phyloP scores from a whole-genome alignment of 176 grass and related monocot species.

The Calamus simplicifolius region DNA sequence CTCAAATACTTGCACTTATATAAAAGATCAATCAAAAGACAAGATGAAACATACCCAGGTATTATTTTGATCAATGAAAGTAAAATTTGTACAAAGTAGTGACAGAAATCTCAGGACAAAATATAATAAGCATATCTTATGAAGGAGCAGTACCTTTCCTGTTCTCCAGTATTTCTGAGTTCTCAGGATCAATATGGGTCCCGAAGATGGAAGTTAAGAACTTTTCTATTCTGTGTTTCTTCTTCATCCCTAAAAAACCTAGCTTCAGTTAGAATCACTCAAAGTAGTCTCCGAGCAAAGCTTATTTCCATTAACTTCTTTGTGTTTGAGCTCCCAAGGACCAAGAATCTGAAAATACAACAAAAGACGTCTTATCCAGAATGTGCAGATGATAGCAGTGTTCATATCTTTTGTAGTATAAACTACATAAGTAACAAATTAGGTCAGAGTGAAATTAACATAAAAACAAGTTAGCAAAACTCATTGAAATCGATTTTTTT shows the following conservation, averaged over 20 bases:
- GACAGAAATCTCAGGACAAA: too few relatives aligned
- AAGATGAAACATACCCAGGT: too few relatives aligned
- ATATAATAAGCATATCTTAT: not conserved
- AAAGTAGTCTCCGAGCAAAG: slow-evolving; percentile 2
- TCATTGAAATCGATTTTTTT: too few relatives aligned
- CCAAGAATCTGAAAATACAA: not conserved
- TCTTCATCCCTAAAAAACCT: slow-evolving; percentile 40
- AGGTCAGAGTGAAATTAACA: too few relatives aligned
- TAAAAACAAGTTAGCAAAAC: too few relatives aligned
- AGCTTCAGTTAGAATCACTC: not conserved
- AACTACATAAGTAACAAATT: too few relatives aligned
- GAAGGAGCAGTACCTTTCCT: slow-evolving; percentile 53
- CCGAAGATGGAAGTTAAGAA: slow-evolving; percentile 41
- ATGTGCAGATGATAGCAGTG: too few relatives aligned
- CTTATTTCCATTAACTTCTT: slow-evolving; percentile 14
- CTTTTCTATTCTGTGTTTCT: slow-evolving; percentile 50
- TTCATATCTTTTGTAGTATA: too few relatives aligned
- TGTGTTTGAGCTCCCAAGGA: not conserved
- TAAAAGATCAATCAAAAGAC: too few relatives aligned
- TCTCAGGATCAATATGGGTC: slow-evolving; percentile 24
- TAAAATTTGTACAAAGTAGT: too few relatives aligned
- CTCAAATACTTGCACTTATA: too few relatives aligned
- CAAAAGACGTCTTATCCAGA: not conserved
- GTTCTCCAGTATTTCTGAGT: slow-evolving; percentile 44
- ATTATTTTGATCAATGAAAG: too few relatives aligned